Conservation (phyloP, 208 protist species). For the Trypanosoma rangeli region DNA sequence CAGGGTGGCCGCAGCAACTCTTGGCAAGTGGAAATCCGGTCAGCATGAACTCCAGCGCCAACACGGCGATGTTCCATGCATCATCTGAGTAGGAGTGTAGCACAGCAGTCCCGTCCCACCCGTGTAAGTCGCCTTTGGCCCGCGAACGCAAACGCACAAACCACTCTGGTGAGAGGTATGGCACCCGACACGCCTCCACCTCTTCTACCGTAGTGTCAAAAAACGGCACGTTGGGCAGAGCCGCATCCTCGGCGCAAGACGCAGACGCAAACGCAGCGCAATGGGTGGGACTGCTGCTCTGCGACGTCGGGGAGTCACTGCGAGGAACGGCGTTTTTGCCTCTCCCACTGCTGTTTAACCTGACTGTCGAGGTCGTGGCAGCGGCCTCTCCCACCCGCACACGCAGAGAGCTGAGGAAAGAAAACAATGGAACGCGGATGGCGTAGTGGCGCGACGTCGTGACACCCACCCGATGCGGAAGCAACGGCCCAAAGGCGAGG, state of each 20-base stretch:
- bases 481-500: slow-evolving; percentile 69
- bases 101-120: slow-evolving; percentile 4
- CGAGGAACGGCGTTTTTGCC: not conserved
- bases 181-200: slow-evolving; percentile 33
- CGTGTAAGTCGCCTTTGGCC: not conserved
- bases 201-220: slow-evolving; percentile 56
- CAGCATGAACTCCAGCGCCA: slow-evolving; percentile 65
- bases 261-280: not conserved
- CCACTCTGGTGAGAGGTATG: slow-evolving; percentile 71
- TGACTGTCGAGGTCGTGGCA: not conserved
- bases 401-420: slow-evolving; percentile 48
- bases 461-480: slow-evolving; percentile 51
- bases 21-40: slow-evolving; percentile 35
- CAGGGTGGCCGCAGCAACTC: slow-evolving; percentile 25
- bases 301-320: too few relatives aligned
- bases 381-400: slow-evolving; percentile 25
- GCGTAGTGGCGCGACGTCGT: slow-evolving; percentile 32
- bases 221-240: slow-evolving; percentile 29
- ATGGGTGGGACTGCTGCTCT: not conserved
- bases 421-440: slow-evolving; percentile 51
- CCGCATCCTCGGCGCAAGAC: not conserved
- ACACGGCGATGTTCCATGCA: slow-evolving; percentile 73
- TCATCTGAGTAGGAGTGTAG: slow-evolving; percentile 71
- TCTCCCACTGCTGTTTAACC: not conserved
- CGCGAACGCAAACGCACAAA: slow-evolving; percentile 25